A percentile compares a stretch with the other conserved stretches of the same genome.
These are phyloP conservation scores for Zygosaccharomyces bailii DNA, from an alignment of 805 yeast species.

Conservation along the genomic window DNA sequence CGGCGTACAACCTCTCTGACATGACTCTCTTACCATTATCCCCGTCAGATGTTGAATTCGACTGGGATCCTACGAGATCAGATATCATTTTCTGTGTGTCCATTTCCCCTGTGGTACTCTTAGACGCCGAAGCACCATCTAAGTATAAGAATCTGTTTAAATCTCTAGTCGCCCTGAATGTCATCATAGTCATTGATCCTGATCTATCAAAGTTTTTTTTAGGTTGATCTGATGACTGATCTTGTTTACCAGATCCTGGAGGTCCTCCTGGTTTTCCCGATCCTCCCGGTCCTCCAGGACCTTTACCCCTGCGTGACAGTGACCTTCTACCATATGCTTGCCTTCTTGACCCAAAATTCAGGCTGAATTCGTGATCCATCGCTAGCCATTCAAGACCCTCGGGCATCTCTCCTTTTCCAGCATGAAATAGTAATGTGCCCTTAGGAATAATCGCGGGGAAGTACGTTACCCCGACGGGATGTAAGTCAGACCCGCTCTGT, in stretches of 20 bases:
- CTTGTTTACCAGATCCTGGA: conserved; percentile 4
- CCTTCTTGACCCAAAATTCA: conserved; percentile 40
- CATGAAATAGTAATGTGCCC: conserved; percentile 56
- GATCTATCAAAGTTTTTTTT: neutral
- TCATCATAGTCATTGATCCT: conserved; percentile 35
- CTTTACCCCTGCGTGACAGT: conserved; percentile 12
- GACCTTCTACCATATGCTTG: conserved; percentile 24
- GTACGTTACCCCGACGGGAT: conserved; percentile 55
- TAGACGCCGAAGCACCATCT: conserved; percentile 73
- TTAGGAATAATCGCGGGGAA: conserved; percentile 60
- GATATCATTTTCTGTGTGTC: conserved; percentile 51
- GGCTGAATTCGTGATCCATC: conserved; percentile 60
- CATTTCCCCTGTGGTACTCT: conserved; percentile 55
- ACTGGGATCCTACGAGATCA: conserved; percentile 23
- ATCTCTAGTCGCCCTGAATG: conserved; percentile 48
- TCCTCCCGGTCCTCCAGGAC: conserved; percentile 9
- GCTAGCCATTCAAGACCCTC: conserved; percentile 58
- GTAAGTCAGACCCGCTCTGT: conserved; percentile 48
- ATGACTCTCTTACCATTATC: conserved; percentile 30
- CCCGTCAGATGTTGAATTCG: conserved; percentile 14
- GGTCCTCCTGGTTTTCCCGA: neutral
- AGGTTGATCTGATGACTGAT: no score
- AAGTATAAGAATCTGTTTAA: conserved; percentile 47
- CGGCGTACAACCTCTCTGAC: conserved; percentile 47
- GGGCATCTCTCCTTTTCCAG: conserved; percentile 47